Percentiles rank a stretch among this genome's conserved stretches.
These are phyloP conservation scores for Leersia perrieri DNA, from an alignment of 176 grass and related monocot genomes.

Conservation along the genomic window DNA sequence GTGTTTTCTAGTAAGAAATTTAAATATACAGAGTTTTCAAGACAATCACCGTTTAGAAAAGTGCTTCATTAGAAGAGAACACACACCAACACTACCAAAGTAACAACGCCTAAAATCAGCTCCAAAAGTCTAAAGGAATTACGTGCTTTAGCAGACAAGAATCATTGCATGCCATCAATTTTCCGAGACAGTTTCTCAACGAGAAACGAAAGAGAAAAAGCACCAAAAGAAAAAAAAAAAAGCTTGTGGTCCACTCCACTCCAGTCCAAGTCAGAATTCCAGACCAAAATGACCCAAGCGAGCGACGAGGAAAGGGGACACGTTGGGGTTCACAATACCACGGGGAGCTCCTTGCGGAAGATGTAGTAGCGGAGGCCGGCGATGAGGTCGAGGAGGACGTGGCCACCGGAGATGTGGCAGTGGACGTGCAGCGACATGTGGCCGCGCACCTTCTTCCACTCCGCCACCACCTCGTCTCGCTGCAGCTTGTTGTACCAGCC, in stretches of 20 bases:
- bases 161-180: not conserved
- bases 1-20: too few relatives aligned
- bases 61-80: too few relatives aligned
- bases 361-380: slow-evolving; percentile 90
- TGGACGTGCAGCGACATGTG: slow-evolving; percentile 96
- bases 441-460: slow-evolving; percentile 86
- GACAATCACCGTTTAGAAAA: too few relatives aligned
- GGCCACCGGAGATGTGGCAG: slow-evolving; percentile 98
- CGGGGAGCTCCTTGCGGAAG: slow-evolving; percentile 89
- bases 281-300: too few relatives aligned
- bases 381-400: slow-evolving; percentile 92
- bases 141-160: not conserved
- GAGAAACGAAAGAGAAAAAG: not conserved
- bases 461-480: slow-evolving; percentile 95
- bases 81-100: too few relatives aligned
- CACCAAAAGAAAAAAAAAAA: not conserved
- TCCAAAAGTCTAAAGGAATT: not conserved
- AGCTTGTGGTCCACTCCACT: not conserved
- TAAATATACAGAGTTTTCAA: too few relatives aligned
- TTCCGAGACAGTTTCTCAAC: not conserved
- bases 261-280: too few relatives aligned
- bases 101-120: not conserved
- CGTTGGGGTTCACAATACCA: slow-evolving; percentile 44
- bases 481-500: slow-evolving; percentile 94
- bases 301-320: not conserved